Percentiles rank a stretch among this genome's conserved stretches.
Evolutionary conservation across 2,329 filamentous ascomycete species (phyloP).

Genomic region (Trichoderma koningii): DNA sequence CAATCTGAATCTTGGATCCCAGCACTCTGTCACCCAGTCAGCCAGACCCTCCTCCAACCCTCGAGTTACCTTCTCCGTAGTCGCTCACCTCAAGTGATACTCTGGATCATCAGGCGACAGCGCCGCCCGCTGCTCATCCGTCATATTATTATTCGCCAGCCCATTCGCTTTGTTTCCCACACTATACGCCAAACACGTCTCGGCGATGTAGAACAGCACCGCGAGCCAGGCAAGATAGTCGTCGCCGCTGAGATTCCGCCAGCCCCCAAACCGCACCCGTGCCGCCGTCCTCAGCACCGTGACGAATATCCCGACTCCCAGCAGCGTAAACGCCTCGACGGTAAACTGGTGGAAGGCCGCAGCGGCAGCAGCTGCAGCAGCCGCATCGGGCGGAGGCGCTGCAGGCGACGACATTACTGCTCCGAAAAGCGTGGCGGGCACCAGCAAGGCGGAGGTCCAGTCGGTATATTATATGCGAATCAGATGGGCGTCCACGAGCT

Average conservation of each 20-base stretch:
- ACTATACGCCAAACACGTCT: conserved; percentile 54
- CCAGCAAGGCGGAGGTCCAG: no score
- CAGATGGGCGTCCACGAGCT: not conserved
- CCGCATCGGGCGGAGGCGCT: conserved; percentile 27
- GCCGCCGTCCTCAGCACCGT: conserved; percentile 55
- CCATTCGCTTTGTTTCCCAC: conserved; percentile 53
- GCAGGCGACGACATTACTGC: conserved; percentile 16
- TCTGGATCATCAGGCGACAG: conserved; percentile 50
- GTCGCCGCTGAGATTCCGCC: conserved; percentile 55
- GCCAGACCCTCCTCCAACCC: not conserved
- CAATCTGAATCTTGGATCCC: conserved; percentile 59
- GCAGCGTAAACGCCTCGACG: conserved; percentile 46
- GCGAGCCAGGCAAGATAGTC: conserved; percentile 62
- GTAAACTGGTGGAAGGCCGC: conserved; percentile 35
- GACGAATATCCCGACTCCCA: conserved; percentile 51
- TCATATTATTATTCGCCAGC: conserved; percentile 61
- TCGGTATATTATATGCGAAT: not conserved
- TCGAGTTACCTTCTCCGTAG: no score
- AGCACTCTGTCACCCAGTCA: conserved; percentile 43
- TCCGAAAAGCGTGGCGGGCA: not conserved
- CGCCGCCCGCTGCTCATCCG: conserved; percentile 48
- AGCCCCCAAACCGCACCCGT: conserved; percentile 51
- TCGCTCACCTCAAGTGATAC: conserved; percentile 43
- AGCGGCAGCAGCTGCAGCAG: conserved; percentile 33
- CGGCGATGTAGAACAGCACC: conserved; percentile 54